Percentiles rank a stretch among this genome's conserved stretches.
phyloP scores from a whole-genome alignment of 73 alveolate genomes.

The Symbiodinium pilosum region DNA sequence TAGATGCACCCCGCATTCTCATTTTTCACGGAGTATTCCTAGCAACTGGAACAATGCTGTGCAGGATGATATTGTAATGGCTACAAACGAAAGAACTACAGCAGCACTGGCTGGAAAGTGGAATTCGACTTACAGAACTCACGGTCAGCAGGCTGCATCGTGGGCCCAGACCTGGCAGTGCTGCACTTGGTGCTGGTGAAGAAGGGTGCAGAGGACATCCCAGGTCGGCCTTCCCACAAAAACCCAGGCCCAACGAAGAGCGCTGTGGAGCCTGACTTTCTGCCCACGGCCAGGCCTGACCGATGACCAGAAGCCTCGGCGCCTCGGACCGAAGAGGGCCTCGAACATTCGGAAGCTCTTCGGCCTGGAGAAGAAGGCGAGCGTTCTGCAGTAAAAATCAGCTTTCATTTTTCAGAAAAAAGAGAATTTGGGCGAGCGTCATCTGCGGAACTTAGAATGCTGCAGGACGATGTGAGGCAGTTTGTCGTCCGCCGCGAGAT shows the following conservation, averaged over 20 bases:
- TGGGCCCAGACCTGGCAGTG: constrained; percentile 96
- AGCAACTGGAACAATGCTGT: too few species aligned
- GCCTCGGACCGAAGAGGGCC: constrained; percentile 96
- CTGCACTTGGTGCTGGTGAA: constrained; percentile 62
- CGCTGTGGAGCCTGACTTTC: too few species aligned
- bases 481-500: constrained; percentile 97
- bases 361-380: constrained; percentile 95
- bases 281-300: background rate
- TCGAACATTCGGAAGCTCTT: constrained; percentile 95
- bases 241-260: background rate
- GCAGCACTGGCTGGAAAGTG: background rate
- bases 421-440: too few species aligned
- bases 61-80: too few species aligned
- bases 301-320: constrained; percentile 95
- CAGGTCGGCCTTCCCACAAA: background rate
- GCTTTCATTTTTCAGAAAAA: background rate
- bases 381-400: background rate
- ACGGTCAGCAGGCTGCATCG: constrained; percentile 96
- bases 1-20: too few species aligned
- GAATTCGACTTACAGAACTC: background rate
- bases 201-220: constrained; percentile 72
- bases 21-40: too few species aligned
- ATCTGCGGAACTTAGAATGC: background rate
- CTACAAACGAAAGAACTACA: too few species aligned
- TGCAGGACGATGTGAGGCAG: constrained; percentile 97